Evolutionary conservation across 2,329 filamentous ascomycete species (phyloP), one percentile per base, ranked within the genome.

Genomic region (Calonectria hawksworthii): DNA sequence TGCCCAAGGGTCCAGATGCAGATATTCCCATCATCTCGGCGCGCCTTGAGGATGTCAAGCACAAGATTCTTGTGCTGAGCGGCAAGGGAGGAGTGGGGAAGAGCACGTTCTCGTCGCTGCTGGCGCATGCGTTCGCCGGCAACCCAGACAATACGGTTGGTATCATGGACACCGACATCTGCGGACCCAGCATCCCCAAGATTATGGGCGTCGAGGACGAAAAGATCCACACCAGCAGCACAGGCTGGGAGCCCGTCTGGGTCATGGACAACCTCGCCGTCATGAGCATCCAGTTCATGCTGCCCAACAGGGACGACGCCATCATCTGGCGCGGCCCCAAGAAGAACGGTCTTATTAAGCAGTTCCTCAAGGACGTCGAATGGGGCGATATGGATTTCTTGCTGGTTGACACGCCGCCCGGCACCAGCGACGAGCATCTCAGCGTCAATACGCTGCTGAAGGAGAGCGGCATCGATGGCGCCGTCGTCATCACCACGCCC

Each of bases 271-370:
- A 99, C 81, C 88, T 99, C 4, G 95, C 94, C 2, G 95, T 98
- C 66, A 99, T 99, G 96, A 97, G 94, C 82, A 95, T 99, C 77
- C 97, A 99, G 85, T 99, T 99, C 84, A 98, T 99, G 95, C 89
- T 99, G 59, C 97, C 97, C 0, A 95, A 95, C 81, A 91, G 95
- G 61, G 96, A 99, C 84, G 96, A 98, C 83, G 97, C 97, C 4
- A 93, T 99, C 51, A 99, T 99, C 79, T 99, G 97, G 97, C 92
- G 97, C 66, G 97, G 97, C 0, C 94, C 97, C 3, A 99, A 99
- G 91, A 99, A 99, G 90, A 99, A 99, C 82, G 97, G 97, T 0
- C 87, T 99, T 72, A 99, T 99, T 83, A 99, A 99, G 88, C 95
- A 98, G 84, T 99, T 99, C 80, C 87, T 99, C 67, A 98, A 98